These are phyloP conservation scores for Pterulicium gracile DNA, from an alignment of 1,284 basidiomycete species.

Conservation along the genomic window DNA sequence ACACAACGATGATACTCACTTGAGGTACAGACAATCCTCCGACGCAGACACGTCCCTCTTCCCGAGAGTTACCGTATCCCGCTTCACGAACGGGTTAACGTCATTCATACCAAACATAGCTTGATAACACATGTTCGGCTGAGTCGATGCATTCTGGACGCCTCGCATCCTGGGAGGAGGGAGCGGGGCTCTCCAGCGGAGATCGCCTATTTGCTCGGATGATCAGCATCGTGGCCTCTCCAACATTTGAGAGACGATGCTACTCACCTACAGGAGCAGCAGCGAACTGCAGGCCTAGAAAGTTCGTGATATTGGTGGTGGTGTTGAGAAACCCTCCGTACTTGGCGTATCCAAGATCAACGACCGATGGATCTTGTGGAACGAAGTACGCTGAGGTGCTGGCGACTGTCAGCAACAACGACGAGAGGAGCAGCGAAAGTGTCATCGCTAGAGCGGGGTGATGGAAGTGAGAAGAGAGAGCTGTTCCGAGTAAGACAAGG, in stretches of 20 bases:
- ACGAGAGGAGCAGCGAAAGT: too few species aligned
- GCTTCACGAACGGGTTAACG: neutral
- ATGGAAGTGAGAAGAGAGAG: too few species aligned
- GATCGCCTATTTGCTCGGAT: neutral
- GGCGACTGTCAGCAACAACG: too few species aligned
- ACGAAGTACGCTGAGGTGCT: too few species aligned
- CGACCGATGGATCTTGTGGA: neutral
- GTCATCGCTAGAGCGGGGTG: too few species aligned
- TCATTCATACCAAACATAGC: neutral
- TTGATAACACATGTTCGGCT: neutral
- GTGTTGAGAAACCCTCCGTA: constrained; percentile 9
- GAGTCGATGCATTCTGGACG: neutral
- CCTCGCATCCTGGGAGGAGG: constrained; percentile 3
- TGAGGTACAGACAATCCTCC: constrained; percentile 11
- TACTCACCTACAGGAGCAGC: neutral
- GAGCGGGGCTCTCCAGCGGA: neutral
- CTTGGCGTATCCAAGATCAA: constrained; percentile 4
- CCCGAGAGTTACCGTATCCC: neutral
- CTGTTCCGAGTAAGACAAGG: too few species aligned
- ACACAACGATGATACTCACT: constrained; percentile 4
- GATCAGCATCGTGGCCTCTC: neutral
- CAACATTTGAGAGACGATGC: neutral
- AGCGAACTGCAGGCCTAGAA: neutral
- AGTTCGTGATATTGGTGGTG: constrained; percentile 10
- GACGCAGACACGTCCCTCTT: neutral